Conservation (phyloP, 805 yeast species). For the Candida glaebosa region DNA sequence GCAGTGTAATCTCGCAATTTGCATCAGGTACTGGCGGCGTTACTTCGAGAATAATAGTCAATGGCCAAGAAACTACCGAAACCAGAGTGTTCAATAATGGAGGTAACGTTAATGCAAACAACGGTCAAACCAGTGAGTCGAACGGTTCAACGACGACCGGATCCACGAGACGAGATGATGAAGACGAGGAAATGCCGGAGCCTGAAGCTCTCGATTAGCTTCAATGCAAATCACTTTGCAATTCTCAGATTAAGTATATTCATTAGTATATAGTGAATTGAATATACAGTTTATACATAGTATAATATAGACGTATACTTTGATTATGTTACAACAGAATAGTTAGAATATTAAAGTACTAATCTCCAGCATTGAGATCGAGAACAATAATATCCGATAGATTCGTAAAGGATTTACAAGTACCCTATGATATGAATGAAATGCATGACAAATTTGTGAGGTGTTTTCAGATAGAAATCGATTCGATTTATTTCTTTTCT, state of each 20-base stretch:
- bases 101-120: background rate
- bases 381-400: background rate
- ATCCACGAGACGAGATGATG: slow-evolving; percentile 1
- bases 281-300: background rate
- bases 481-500: slow-evolving; percentile 23
- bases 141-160: background rate
- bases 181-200: slow-evolving; percentile 7
- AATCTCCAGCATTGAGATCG: background rate
- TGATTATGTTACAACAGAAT: background rate
- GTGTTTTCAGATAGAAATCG: no score
- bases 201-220: slow-evolving; percentile 10
- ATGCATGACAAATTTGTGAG: background rate
- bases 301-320: background rate
- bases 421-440: background rate
- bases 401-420: background rate
- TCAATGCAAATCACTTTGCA: slow-evolving; percentile 13
- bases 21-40: slow-evolving; percentile 2
- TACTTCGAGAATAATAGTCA: slow-evolving; percentile 6
- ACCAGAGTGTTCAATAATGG: background rate
- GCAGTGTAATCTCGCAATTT: slow-evolving; percentile 6
- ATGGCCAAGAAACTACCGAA: slow-evolving; percentile 5
- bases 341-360: background rate
- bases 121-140: background rate
- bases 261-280: background rate
- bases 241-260: background rate